Percentiles rank a stretch among this genome's conserved stretches.
These are phyloP conservation scores for Phialocephala subalpina DNA, from an alignment of 2,329 filamentous ascomycete species.

Conservation along the genomic window DNA sequence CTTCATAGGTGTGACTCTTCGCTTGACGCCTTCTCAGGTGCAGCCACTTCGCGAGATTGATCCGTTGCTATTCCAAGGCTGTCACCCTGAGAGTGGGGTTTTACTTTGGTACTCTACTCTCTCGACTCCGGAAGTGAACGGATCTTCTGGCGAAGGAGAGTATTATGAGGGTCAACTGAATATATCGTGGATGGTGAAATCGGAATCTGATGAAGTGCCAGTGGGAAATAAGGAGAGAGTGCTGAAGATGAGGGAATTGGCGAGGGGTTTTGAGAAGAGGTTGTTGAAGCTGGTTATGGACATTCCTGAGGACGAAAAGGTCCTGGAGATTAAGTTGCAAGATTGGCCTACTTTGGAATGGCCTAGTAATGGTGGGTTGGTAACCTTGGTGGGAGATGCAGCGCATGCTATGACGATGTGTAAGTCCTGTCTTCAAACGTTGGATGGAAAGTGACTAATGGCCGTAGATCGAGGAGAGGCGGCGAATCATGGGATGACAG, in stretches of 20 bases:
- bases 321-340: conserved; percentile 54
- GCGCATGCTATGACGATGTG: conserved; percentile 68
- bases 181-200: conserved; percentile 52
- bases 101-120: conserved; percentile 56
- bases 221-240: conserved; percentile 48
- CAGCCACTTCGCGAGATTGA: conserved; percentile 55
- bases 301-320: conserved; percentile 51
- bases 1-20: conserved; percentile 55
- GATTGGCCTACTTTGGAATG: conserved; percentile 55
- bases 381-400: conserved; percentile 61
- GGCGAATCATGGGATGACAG: conserved; percentile 63
- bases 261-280: conserved; percentile 57
- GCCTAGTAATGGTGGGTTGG: conserved; percentile 47
- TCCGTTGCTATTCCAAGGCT: conserved; percentile 62
- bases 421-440: conserved; percentile 45
- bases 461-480: conserved; percentile 62
- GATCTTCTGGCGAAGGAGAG: conserved; percentile 21
- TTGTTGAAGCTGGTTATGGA: conserved; percentile 52
- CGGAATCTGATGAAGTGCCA: conserved; percentile 50
- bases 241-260: conserved; percentile 52
- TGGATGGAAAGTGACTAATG: background rate
- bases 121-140: conserved; percentile 32
- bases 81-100: conserved; percentile 57
- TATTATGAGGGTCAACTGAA: conserved; percentile 40
- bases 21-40: conserved; percentile 51